Evolutionary conservation across 768 basidiomycete genomes (phyloP).

Genomic region (Mycena amicta): DNA sequence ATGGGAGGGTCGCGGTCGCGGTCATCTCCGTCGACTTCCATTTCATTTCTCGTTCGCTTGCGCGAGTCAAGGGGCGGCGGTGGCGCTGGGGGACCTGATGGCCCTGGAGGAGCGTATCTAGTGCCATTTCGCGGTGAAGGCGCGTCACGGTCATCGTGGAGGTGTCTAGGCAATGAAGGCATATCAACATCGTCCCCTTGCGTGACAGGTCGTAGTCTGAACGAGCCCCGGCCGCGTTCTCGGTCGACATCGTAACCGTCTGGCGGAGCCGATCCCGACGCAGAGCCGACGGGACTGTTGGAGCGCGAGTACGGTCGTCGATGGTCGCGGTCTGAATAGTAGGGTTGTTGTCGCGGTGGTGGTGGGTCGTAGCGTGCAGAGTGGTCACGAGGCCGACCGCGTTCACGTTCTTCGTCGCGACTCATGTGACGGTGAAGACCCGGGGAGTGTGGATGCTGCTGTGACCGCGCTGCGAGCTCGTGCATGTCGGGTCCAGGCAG

Average conservation of each 20-base stretch:
- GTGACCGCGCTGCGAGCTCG: constrained; percentile 40
- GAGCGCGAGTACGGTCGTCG: constrained; percentile 53
- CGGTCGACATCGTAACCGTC: constrained; percentile 41
- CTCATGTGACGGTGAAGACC: constrained; percentile 59
- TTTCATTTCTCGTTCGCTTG: constrained; percentile 63
- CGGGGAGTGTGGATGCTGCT: constrained; percentile 15
- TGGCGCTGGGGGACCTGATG: constrained; percentile 26
- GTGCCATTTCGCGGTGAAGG: background rate
- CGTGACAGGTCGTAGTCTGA: constrained; percentile 54
- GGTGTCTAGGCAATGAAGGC: no score
- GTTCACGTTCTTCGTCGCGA: constrained; percentile 48
- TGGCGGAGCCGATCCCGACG: constrained; percentile 44
- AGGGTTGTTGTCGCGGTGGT: constrained; percentile 36
- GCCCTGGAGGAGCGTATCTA: constrained; percentile 14
- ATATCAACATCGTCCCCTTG: constrained; percentile 24
- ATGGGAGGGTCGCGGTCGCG: constrained; percentile 39
- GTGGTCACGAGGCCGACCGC: constrained; percentile 36
- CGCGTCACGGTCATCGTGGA: no score
- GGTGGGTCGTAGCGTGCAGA: constrained; percentile 35
- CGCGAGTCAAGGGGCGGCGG: constrained; percentile 46
- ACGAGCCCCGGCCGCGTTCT: constrained; percentile 40
- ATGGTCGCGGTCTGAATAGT: constrained; percentile 41
- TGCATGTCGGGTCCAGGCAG: constrained; percentile 40
- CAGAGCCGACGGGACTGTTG: constrained; percentile 44
- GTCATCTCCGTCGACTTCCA: constrained; percentile 63